Base-by-base conservation (phyloP, 257 asterid genomes). In the Jaltomata sinuosa region DNA sequence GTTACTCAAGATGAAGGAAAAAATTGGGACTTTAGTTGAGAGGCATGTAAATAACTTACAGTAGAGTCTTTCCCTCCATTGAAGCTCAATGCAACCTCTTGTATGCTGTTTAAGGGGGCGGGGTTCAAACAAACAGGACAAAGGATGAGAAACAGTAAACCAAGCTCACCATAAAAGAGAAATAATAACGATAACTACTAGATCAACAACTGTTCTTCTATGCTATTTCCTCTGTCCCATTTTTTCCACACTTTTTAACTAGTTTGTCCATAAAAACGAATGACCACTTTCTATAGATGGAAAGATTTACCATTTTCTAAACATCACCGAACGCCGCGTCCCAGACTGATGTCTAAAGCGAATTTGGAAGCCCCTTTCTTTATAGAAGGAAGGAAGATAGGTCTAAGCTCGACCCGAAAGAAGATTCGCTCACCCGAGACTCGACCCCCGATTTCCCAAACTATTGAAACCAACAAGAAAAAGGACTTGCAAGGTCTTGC, bases 41-140 rank as follows among this genome's bases (percentile, higher is more conserved):
- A 42, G 53, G 49, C 47, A 36, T 16, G 74, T 36, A 84, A 52
- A 81, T 53, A 86, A 87, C 99, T 90, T 88, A 94, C 97, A 40
- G 98, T 94, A 42, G 99, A 96, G 89, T 94, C 98, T 87, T 96
- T 95, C 85, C 99, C 99, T 61, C 98, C 99, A 81, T 96, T 96
- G 88, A 96, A 96, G 93, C 99, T 96, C 89, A 96, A 89, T 47
- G 97, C 99, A 85, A 96, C 93, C 89, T 93, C 98, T 87, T 93
- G 96, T 80, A 91, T 87, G 82, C 99, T 96, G 97, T 72, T 65
- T 49, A 83, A 19, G 42, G 40, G 62, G 15, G 25, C 54, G 0
- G 18, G 27, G 2, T 47, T 49, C 29, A 47, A 76, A 76, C 61
- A 76, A 62, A 47, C n/a, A 16, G 81, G 61, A 11, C 2, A 1